Base-by-base conservation (phyloP, 495 filamentous ascomycete species). In the Usnea hakonensis region DNA sequence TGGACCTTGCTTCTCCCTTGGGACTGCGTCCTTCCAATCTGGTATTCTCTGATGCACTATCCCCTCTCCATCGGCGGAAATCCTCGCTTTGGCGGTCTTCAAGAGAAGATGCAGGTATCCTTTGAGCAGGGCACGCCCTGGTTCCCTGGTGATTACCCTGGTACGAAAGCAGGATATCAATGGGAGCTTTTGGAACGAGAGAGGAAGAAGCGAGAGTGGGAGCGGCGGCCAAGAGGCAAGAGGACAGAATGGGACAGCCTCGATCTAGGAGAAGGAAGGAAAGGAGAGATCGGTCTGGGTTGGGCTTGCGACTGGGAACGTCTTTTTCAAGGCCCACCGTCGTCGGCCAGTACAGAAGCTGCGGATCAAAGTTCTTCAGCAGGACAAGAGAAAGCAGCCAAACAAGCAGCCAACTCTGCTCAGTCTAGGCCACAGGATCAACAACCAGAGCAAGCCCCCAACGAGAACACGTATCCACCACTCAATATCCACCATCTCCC, bases 1-100 rank as follows among this genome's bases (percentile, higher is more conserved):
- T 97, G 92, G 91, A 95, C 88, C 1, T 67, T 98, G 2, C 78
- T 97, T 36, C 77, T 94, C 4, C 94, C 94, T 0, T 97, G 94
- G 92, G 93, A 91, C 68, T 96, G 90, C 65, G 87, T 97, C 35
- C 73, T 80, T 26, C 85, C 91, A 1, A 75, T 97, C 40, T 98
- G 94, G 94, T 89, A 93, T 68, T 81, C 83, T 19, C 68, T 98
- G 16, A 87, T 96, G 83, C 89, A 89, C 69, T 93, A 89, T 69
- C 90, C 91, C 0, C 77, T 95, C 2, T 90, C 88, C 4, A 87
- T 85, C 14, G 89, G 90, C 30, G 84, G 88, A 2, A 91, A 88
- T 52, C 84, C 89, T 11, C 80, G 87, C 35, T 90, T 97, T 66
- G 93, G 90, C 21, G 93, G 94, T 4, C 66, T 97, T 33, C 79